Evolutionary conservation across 139 green algal species (phyloP).

Genomic region (Yamagishiella unicocca): DNA sequence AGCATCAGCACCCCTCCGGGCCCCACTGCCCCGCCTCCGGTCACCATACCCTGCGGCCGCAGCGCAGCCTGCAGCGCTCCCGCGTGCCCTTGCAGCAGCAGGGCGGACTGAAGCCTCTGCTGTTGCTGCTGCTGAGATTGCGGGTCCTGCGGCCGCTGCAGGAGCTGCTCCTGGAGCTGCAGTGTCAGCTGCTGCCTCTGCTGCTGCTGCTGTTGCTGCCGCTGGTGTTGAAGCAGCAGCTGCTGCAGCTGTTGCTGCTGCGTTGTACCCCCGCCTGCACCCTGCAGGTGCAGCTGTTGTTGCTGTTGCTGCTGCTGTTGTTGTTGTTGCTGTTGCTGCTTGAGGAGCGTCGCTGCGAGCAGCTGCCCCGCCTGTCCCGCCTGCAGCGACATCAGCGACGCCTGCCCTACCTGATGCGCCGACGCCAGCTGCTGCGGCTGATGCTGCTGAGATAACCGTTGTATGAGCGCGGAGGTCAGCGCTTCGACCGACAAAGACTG

Average conservation of each 20-base stretch:
- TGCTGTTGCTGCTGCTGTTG: background rate
- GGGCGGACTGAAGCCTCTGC: background rate
- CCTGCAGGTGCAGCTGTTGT: background rate
- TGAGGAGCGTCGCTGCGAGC: background rate
- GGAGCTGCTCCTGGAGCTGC: background rate
- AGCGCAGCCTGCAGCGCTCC: background rate
- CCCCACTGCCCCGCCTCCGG: background rate
- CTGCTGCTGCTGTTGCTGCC: conserved; percentile 11
- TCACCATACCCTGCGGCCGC: background rate
- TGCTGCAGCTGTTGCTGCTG: conserved; percentile 18
- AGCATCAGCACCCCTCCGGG: background rate
- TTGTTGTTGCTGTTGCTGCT: conserved; percentile 17
- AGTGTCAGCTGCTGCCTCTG: background rate
- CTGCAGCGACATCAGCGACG: background rate
- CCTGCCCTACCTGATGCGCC: background rate
- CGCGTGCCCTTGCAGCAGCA: conserved; percentile 22
- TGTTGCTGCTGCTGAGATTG: background rate
- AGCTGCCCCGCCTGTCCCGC: background rate
- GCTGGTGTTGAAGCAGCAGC: conserved; percentile 1
- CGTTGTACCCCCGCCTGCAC: no score
- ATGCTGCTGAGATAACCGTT: background rate
- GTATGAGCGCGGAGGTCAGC: background rate
- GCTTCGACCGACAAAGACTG: background rate
- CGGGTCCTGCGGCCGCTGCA: conserved; percentile 33
- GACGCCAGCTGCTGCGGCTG: background rate